A percentile compares a stretch with the other conserved stretches of the same genome.
phyloP scores from a whole-genome alignment of 441 rosid species.

The Corymbia calophylla region DNA sequence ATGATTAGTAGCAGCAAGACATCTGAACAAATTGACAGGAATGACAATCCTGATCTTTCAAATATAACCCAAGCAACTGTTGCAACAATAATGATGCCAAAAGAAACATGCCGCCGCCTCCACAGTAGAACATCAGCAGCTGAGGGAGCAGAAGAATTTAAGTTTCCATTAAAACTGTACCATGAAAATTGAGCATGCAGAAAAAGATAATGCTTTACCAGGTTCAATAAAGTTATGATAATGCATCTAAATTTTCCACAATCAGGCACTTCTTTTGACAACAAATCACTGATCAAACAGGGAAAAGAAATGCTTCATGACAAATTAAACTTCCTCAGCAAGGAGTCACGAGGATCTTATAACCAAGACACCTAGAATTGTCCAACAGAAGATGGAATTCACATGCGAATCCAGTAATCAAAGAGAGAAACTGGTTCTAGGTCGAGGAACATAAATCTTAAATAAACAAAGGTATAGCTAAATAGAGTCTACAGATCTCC shows the following conservation, averaged over 20 bases:
- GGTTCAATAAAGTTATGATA: not conserved
- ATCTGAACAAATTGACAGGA: slow-evolving; percentile 77
- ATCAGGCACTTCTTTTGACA: not conserved
- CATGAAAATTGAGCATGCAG: not conserved
- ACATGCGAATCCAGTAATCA: not conserved
- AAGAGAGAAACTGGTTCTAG: not conserved
- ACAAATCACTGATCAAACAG: not conserved
- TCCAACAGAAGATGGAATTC: not conserved
- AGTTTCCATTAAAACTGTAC: not conserved
- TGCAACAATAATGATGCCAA: slow-evolving; percentile 61
- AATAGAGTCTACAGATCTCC: not conserved
- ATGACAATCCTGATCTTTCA: slow-evolving; percentile 72
- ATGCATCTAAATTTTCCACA: not conserved
- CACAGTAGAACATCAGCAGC: slow-evolving; percentile 84
- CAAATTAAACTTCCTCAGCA: not conserved
- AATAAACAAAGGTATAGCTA: not conserved
- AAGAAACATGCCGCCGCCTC: slow-evolving; percentile 54
- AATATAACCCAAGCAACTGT: slow-evolving; percentile 76
- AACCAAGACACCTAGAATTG: not conserved
- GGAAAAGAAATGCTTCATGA: not conserved
- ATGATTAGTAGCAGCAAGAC: slow-evolving; percentile 56
- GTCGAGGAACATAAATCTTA: not conserved
- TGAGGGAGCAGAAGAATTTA: slow-evolving; percentile 14
- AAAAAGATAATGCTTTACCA: not conserved
- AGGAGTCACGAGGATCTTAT: not conserved